Conservation (phyloP, 805 yeast genomes). For the Candida sakaeoensis region DNA sequence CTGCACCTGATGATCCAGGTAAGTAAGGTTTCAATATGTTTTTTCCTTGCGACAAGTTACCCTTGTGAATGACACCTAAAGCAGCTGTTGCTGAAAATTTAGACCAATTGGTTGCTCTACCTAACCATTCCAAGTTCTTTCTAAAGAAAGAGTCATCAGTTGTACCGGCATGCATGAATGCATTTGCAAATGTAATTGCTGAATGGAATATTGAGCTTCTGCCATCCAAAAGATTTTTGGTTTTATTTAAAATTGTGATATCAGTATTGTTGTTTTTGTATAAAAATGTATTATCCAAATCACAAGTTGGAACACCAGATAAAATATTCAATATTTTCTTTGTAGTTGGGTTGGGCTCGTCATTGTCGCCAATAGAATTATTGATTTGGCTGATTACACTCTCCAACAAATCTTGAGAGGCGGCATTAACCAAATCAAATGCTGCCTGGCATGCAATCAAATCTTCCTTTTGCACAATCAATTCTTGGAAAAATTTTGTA, state of each 20-base stretch:
- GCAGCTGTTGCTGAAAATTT: slow-evolving; percentile 98
- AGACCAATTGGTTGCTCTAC: slow-evolving; percentile 98
- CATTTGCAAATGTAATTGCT: slow-evolving; percentile 92
- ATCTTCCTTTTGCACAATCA: slow-evolving; percentile 47
- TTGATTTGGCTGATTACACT: slow-evolving; percentile 44
- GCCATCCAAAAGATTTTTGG: slow-evolving; percentile 81
- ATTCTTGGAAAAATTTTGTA: slow-evolving; percentile 58
- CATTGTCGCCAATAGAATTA: slow-evolving; percentile 19
- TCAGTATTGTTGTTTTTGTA: slow-evolving; percentile 87
- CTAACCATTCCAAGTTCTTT: slow-evolving; percentile 90
- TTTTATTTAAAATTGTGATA: slow-evolving; percentile 70
- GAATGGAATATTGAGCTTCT: slow-evolving; percentile 92
- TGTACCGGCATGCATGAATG: slow-evolving; percentile 94
- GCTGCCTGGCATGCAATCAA: slow-evolving; percentile 88
- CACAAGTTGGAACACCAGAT: slow-evolving; percentile 92
- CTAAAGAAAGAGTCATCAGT: slow-evolving; percentile 91
- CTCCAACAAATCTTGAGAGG: slow-evolving; percentile 82
- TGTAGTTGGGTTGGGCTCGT: slow-evolving; percentile 14
- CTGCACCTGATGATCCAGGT: slow-evolving; percentile 75
- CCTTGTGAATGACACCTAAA: slow-evolving; percentile 93
- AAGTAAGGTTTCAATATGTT: slow-evolving; percentile 84
- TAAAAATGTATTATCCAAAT: slow-evolving; percentile 83
- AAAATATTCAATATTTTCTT: slow-evolving; percentile 63
- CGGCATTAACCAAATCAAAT: slow-evolving; percentile 87
- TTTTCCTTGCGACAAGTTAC: slow-evolving; percentile 88